Base-by-base conservation (phyloP, 1,284 basidiomycete genomes). In the Pterula multifida region DNA sequence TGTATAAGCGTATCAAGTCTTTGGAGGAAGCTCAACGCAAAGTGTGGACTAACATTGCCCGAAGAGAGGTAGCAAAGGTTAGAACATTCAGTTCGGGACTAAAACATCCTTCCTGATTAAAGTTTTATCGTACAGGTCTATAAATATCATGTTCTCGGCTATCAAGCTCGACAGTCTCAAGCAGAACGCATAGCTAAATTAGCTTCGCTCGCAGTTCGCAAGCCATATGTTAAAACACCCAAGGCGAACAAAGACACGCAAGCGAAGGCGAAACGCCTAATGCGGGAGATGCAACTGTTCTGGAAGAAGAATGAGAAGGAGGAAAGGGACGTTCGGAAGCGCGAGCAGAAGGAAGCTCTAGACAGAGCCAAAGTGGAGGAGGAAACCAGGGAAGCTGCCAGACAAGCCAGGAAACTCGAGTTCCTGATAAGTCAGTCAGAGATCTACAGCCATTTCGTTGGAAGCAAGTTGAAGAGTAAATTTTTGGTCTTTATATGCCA, bases 371-470 rank as follows among this genome's bases (percentile, higher is more conserved):
- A 89, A 66, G 72, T 92, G 39, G 96, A 98, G 65, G 96, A 98
- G 66, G 96, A 98, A 69, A 90, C 87, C 63, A 81, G 96, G 48
- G 96, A 99, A 68, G 87, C 90, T 24, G 90, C 95, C 53, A 76
- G 96, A 48, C 93, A 97, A 68, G 90, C 94, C 2, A 80, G 96
- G 57, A 98, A 98, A 68, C 80, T 99, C 52, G 97, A 98, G 69
- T 99, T 98, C 73, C 73, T 99, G 65, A 95, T 99, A 67, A 98
- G 92, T 54, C 96, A 98, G 68, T 98, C 96, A 11, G 96, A 99
- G 66, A 78, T 98, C 11, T 99, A 98, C 69, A 96, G 91, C 58
- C 96, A 99, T 72, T 98, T 98, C 73, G 92, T 99, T 53, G 95
- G 96, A 36, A 97, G 85, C 68, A 98, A 98, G 70, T 79, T 98